Base-by-base conservation (phyloP, 2,329 filamentous ascomycete genomes). In the Penicillium digitatum region DNA sequence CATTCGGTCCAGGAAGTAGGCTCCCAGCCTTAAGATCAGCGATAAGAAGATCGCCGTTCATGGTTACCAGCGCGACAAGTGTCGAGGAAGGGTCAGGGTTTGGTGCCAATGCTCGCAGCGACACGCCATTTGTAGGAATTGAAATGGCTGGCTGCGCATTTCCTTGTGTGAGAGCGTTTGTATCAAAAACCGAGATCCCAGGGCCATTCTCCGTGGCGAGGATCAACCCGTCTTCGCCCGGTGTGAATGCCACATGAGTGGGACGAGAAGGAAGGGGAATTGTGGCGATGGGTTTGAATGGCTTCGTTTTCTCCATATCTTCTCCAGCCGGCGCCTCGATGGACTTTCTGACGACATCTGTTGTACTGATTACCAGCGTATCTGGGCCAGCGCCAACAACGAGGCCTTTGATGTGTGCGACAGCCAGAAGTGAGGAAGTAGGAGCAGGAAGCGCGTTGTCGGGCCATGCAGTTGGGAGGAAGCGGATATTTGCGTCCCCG, bases 351-450 rank as follows among this genome's bases (percentile, higher is more conserved):
- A 96, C 82, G 4, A 85, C 81, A 52, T 92, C 85, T 14, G 93
- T 95, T 3, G 82, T 86, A 32, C 89, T 85, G 55, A 99, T 74
- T 56, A 89, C 79, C 42, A 99, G 81, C 47, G 82, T 81, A 66
- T 95, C 87, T 35, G 93, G 93, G 16, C 90, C 89, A 48, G 89
- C 94, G 46, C 92, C 94, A 29, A 93, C 93, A 52, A 96, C 79
- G 22, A 99, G 81, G 38, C 90, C 90, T 72, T 85, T 87, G 57
- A 81, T 83, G 31, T 90, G 87, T 52, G 93, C 91, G 62, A 97
- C 82, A 69, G 87, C 88, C 58, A 99, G 80, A 35, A 99, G 86
- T 2, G 90, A 95, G 12, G 90, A 85, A 42, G 87, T 90, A 5
- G 89, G 79, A 2, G 87, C 79, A 31, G 94, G 93, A 24, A 89